Conservation (phyloP, 2,329 filamentous ascomycete genomes). For the Alternaria viburni region DNA sequence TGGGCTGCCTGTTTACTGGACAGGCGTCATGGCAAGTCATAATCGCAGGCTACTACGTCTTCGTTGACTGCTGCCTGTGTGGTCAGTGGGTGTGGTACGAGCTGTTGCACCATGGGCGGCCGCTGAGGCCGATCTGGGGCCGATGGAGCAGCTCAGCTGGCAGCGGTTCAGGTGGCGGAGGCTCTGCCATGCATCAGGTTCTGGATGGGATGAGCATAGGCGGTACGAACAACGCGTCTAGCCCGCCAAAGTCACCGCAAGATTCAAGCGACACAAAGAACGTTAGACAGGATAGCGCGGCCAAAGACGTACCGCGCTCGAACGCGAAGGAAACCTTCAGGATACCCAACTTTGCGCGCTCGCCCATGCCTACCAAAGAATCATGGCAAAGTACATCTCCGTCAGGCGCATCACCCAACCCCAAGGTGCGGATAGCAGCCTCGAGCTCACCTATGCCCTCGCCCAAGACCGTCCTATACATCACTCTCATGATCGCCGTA, state of each 20-base stretch:
- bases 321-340: conserved; percentile 44
- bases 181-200: conserved; percentile 39
- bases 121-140: conserved; percentile 48
- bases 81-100: conserved; percentile 72
- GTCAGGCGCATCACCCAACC: conserved; percentile 30
- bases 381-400: conserved; percentile 29
- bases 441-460: conserved; percentile 54
- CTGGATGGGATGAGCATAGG: conserved; percentile 26
- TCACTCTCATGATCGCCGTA: conserved; percentile 54
- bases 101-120: conserved; percentile 58
- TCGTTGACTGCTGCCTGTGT: conserved; percentile 68
- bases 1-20: conserved; percentile 67
- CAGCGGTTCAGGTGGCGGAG: conserved; percentile 18
- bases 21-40: conserved; percentile 72
- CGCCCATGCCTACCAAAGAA: conserved; percentile 34
- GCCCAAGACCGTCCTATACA: conserved; percentile 55
- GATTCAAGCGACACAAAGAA: conserved; percentile 17
- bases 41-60: conserved; percentile 69
- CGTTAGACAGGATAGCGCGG: conserved; percentile 14
- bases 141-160: conserved; percentile 29
- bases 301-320: conserved; percentile 34
- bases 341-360: conserved; percentile 47
- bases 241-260: conserved; percentile 3
- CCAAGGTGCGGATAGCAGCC: conserved; percentile 40
- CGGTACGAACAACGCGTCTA: conserved; percentile 13